phyloP scores from a whole-genome alignment of 495 filamentous ascomycete genomes.

The Neurospora sp. region DNA sequence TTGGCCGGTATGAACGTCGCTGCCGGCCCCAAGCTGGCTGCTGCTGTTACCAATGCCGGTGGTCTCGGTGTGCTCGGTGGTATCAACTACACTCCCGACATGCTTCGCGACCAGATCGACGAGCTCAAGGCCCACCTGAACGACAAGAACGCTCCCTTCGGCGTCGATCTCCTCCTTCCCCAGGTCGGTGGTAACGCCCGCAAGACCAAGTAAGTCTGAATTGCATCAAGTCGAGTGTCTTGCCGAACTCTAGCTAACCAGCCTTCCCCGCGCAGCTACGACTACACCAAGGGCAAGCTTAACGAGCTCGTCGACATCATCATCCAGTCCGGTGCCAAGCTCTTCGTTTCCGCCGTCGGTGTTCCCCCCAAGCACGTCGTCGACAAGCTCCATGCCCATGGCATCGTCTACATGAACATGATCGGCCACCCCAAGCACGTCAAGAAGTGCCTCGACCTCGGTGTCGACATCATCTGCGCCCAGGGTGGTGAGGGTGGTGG shows the following conservation, averaged over 20 bases:
- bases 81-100: slow-evolving; percentile 92
- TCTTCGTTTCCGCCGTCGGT: slow-evolving; percentile 96
- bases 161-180: slow-evolving; percentile 88
- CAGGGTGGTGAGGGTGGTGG: slow-evolving; percentile 79
- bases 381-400: slow-evolving; percentile 74
- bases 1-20: slow-evolving; percentile 99
- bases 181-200: slow-evolving; percentile 89
- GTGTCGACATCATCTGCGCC: slow-evolving; percentile 81
- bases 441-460: slow-evolving; percentile 79
- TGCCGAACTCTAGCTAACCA: slow-evolving; percentile 1
- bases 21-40: slow-evolving; percentile 91
- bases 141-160: slow-evolving; percentile 97
- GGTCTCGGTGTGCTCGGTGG: slow-evolving; percentile 95
- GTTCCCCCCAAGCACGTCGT: slow-evolving; percentile 84
- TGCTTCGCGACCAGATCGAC: slow-evolving; percentile 88
- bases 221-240: neutral
- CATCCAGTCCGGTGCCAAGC: slow-evolving; percentile 78
- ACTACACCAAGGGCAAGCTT: slow-evolving; percentile 99
- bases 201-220: slow-evolving; percentile 72
- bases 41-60: slow-evolving; percentile 93
- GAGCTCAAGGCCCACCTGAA: slow-evolving; percentile 84
- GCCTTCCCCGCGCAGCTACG: slow-evolving; percentile 57
- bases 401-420: slow-evolving; percentile 99
- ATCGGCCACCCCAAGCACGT: slow-evolving; percentile 99
- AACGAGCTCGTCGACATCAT: slow-evolving; percentile 83